These are phyloP conservation scores for Eimeria mitis DNA, from an alignment of 169 alveolate species.

Conservation along the genomic window DNA sequence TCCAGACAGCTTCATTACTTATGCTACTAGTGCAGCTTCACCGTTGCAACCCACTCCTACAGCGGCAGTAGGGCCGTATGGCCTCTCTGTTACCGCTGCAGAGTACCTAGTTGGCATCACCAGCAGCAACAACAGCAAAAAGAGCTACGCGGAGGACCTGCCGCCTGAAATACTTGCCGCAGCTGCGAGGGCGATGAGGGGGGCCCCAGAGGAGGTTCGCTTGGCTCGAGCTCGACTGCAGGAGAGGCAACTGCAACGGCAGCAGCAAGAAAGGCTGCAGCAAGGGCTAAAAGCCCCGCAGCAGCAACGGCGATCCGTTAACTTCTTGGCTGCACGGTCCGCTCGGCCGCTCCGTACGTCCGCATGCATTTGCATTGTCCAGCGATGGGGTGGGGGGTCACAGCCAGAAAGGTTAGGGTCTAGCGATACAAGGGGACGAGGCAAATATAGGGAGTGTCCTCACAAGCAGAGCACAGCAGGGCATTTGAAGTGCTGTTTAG, in stretches of 20 bases:
- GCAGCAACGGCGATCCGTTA: conserved; percentile 5
- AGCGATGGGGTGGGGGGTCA: not conserved
- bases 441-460: not conserved
- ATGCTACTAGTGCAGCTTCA: not conserved
- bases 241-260: conserved; percentile 5
- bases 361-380: not conserved
- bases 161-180: conserved; percentile 24
- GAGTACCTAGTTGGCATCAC: conserved; percentile 16
- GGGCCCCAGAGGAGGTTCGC: conserved; percentile 42
- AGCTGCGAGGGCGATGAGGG: conserved; percentile 43
- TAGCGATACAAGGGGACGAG: not conserved
- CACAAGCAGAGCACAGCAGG: not conserved
- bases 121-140: conserved; percentile 11
- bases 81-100: conserved; percentile 30
- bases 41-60: not conserved
- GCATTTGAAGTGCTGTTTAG: not conserved
- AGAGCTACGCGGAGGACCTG: conserved; percentile 1
- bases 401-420: not conserved
- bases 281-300: conserved; percentile 1
- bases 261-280: conserved; percentile 6
- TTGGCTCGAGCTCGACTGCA: conserved; percentile 43
- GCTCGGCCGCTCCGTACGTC: conserved; percentile 2
- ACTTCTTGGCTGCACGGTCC: not conserved
- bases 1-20: not conserved
- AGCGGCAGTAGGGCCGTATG: conserved; percentile 3